phyloP scores from a whole-genome alignment of 2,329 filamentous ascomycete genomes.

The Hymenoscyphus infarciens region DNA sequence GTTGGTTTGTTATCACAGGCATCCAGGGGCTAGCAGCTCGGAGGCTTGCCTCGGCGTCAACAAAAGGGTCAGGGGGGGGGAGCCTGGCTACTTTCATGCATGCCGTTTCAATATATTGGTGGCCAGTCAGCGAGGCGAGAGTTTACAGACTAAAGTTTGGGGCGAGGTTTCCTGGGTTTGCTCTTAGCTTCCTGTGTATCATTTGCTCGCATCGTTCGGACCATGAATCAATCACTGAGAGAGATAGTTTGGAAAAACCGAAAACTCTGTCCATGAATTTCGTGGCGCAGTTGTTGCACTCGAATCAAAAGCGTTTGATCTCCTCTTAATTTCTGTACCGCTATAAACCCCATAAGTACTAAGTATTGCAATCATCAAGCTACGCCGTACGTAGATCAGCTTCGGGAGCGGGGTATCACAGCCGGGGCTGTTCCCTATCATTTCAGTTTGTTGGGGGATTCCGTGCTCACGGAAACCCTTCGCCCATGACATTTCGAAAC shows the following conservation, averaged over 20 bases:
- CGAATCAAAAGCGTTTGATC: not conserved
- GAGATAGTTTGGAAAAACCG: not conserved
- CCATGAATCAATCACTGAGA: not conserved
- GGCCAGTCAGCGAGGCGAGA: not conserved
- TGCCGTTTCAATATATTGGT: slow-evolving; percentile 2
- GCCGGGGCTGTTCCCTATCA: not conserved
- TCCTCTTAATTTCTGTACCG: not conserved
- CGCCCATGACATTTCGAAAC: not conserved
- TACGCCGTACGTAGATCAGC: slow-evolving; percentile 1
- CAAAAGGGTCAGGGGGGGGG: not conserved
- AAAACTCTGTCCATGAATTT: not conserved
- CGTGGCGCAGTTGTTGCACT: not conserved
- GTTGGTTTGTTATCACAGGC: slow-evolving; percentile 4
- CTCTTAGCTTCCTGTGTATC: not conserved
- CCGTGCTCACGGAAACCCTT: not conserved
- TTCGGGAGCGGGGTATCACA: slow-evolving; percentile 3
- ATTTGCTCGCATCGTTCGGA: slow-evolving; percentile 1
- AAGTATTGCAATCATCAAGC: not conserved
- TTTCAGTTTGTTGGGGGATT: slow-evolving; percentile 3
- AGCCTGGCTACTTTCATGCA: not conserved
- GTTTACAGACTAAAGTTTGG: not conserved
- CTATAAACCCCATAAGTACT: no score
- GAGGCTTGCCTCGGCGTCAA: not conserved
- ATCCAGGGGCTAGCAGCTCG: not conserved
- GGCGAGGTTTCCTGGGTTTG: not conserved